phyloP scores from a whole-genome alignment of 345 rosid genomes.

The Bretschneidera sinensis region DNA sequence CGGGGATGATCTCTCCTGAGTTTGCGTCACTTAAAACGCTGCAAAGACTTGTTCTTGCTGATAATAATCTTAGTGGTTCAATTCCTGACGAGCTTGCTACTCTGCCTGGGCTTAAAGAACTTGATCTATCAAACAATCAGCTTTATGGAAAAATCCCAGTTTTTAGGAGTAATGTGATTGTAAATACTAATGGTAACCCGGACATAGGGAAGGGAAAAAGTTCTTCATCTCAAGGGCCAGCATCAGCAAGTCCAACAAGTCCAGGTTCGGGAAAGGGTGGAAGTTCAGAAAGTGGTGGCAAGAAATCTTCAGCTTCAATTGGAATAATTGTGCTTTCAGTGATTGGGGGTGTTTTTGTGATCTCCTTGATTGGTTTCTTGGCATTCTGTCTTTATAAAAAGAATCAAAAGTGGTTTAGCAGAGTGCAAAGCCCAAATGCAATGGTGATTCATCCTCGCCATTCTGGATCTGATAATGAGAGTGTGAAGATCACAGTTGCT shows the following conservation, averaged over 20 bases:
- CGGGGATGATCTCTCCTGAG: constrained; percentile 61
- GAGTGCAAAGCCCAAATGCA: constrained; percentile 65
- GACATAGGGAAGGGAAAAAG: constrained; percentile 50
- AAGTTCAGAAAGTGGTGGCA: constrained; percentile 17
- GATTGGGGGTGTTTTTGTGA: constrained; percentile 35
- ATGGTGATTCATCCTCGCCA: constrained; percentile 70
- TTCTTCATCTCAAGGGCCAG: constrained; percentile 22
- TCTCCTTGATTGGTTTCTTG: constrained; percentile 49
- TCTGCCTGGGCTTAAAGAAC: constrained; percentile 50
- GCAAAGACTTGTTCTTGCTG: constrained; percentile 64
- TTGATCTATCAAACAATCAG: constrained; percentile 75
- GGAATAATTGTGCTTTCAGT: constrained; percentile 42
- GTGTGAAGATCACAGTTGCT: constrained; percentile 66
- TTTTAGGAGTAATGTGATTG: constrained; percentile 43
- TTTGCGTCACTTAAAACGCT: constrained; percentile 55
- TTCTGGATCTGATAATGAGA: constrained; percentile 69
- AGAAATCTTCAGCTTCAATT: constrained; percentile 33
- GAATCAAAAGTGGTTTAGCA: constrained; percentile 50
- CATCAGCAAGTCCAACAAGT: constrained; percentile 22
- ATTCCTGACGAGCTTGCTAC: constrained; percentile 62
- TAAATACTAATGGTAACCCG: constrained; percentile 52
- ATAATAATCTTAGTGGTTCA: constrained; percentile 64
- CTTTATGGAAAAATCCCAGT: constrained; percentile 62
- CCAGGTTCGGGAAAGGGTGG: constrained; percentile 20
- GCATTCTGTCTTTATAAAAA: constrained; percentile 54